A percentile compares a stretch with the other conserved stretches of the same genome.
These are phyloP conservation scores for Spergularia bocconei DNA, from an alignment of 148 eudicot genomes.

Conservation along the genomic window DNA sequence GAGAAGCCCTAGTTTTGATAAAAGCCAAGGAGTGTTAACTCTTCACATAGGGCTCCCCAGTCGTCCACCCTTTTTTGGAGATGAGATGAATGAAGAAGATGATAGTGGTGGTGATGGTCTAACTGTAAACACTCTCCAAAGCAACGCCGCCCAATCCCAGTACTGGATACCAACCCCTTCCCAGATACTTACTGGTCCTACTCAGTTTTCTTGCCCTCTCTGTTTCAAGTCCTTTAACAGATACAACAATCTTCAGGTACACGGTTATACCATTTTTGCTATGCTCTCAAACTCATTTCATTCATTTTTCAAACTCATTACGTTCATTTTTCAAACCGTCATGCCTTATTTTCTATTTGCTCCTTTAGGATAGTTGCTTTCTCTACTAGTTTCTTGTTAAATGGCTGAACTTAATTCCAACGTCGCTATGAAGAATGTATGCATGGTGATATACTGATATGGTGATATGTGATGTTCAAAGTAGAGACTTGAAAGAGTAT, in stretches of 20 bases:
- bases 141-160: background rate
- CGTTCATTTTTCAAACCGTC: too few relatives aligned
- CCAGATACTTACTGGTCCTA: conserved; percentile 61
- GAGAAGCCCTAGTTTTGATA: conserved; percentile 13
- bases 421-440: too few relatives aligned
- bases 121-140: background rate
- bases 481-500: too few relatives aligned
- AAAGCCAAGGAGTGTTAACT: conserved; percentile 27
- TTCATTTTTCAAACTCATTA: too few relatives aligned
- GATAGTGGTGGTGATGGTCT: background rate
- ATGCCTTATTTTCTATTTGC: too few relatives aligned
- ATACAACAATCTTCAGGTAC: conserved; percentile 71
- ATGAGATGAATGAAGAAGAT: background rate
- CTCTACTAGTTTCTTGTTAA: too few relatives aligned
- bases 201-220: conserved; percentile 61
- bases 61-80: conserved; percentile 1
- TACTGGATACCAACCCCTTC: conserved; percentile 64
- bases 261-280: too few relatives aligned
- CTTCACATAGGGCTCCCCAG: conserved; percentile 54
- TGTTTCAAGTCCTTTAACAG: conserved; percentile 61
- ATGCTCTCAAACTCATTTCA: too few relatives aligned
- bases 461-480: too few relatives aligned
- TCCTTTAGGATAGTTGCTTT: too few relatives aligned
- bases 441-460: too few relatives aligned
- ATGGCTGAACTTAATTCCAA: too few relatives aligned